These are phyloP conservation scores for Phytophthora capsici DNA, from an alignment of 352 stramenopile species.

Conservation along the genomic window DNA sequence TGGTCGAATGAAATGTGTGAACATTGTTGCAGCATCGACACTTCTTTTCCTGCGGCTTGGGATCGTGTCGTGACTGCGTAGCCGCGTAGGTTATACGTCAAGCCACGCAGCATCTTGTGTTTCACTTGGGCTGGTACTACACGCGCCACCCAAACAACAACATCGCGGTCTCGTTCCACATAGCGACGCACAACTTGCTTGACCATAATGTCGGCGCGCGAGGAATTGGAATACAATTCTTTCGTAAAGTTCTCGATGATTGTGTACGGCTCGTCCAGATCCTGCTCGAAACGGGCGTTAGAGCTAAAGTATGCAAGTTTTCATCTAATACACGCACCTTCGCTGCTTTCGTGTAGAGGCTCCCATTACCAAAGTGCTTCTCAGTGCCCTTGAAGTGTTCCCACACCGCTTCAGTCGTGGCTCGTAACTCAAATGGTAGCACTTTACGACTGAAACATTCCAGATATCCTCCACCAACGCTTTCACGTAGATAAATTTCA, in stretches of 20 bases:
- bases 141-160: slow-evolving; percentile 13
- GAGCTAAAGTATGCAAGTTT: too few species aligned
- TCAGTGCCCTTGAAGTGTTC: slow-evolving; percentile 39
- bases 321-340: slow-evolving; percentile 16
- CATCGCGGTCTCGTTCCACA: slow-evolving; percentile 8
- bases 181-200: slow-evolving; percentile 20
- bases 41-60: too few species aligned
- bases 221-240: slow-evolving; percentile 11
- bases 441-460: slow-evolving; percentile 47
- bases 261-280: slow-evolving; percentile 3
- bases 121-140: slow-evolving; percentile 4
- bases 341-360: slow-evolving; percentile 31
- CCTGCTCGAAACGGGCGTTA: not conserved
- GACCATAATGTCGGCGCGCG: slow-evolving; percentile 11
- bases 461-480: slow-evolving; percentile 28
- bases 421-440: slow-evolving; percentile 45
- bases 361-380: slow-evolving; percentile 37
- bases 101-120: slow-evolving; percentile 13
- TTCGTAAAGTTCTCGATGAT: slow-evolving; percentile 16
- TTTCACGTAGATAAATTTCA: slow-evolving; percentile 36
- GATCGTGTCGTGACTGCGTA: slow-evolving; percentile 10
- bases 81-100: slow-evolving; percentile 8
- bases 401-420: slow-evolving; percentile 36
- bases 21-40: too few species aligned
- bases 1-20: too few species aligned